Conservation (phyloP, 108 stramenopile genomes). For the Nannochloropsis gaditana region DNA sequence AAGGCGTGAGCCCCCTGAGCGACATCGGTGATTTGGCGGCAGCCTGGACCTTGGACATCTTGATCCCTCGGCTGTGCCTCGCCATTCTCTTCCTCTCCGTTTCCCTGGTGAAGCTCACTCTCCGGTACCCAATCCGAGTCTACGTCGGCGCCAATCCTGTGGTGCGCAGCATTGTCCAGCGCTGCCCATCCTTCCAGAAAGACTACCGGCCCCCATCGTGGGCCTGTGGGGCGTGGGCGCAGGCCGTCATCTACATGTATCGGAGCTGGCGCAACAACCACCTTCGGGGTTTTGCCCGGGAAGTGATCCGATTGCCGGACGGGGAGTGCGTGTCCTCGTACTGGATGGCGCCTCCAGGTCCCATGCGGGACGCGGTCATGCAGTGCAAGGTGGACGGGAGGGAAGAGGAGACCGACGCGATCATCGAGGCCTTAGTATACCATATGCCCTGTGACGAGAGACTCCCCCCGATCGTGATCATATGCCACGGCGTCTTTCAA, state of each 20-base stretch:
- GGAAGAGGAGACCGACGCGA: not conserved
- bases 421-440: not conserved
- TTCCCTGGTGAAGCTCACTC: not conserved
- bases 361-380: not conserved
- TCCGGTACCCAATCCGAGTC: not conserved
- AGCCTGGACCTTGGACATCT: not conserved
- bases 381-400: conserved; percentile 19
- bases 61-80: conserved; percentile 12
- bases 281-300: not conserved
- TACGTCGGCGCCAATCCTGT: not conserved
- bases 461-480: not conserved
- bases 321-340: not conserved
- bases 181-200: conserved; percentile 19
- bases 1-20: not conserved
- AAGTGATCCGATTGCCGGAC: conserved; percentile 5
- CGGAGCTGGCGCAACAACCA: conserved; percentile 17
- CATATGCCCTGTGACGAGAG: not conserved
- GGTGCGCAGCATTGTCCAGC: conserved; percentile 11
- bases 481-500: not conserved
- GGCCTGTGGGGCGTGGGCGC: conserved; percentile 7
- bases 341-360: not conserved
- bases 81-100: conserved; percentile 4
- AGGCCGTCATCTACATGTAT: conserved; percentile 11
- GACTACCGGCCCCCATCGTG: not conserved
- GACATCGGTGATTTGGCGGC: not conserved